A percentile compares a stretch with the other conserved stretches of the same genome.
Evolutionary conservation across 2,329 filamentous ascomycete species (phyloP).

Genomic region (Ceratocystis cacaofunesta): DNA sequence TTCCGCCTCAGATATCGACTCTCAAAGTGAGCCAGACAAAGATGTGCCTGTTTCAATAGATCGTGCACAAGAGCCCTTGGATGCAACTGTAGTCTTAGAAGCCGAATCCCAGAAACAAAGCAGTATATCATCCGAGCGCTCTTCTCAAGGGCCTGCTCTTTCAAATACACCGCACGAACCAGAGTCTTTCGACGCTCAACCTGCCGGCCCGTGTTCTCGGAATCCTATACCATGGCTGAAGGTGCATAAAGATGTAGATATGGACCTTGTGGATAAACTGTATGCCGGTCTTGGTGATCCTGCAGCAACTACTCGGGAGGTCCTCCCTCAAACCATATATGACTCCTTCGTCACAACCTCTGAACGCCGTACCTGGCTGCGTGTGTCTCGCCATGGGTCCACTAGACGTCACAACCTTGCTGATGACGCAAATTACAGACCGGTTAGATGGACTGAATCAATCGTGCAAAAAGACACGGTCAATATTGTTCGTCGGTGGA

Average conservation of each 20-base stretch:
- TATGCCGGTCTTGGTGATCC: conserved; percentile 24
- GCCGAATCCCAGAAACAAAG: background rate
- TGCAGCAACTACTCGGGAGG: conserved; percentile 19
- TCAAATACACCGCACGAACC: background rate
- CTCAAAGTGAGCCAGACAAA: background rate
- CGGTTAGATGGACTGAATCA: conserved; percentile 43
- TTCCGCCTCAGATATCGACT: background rate
- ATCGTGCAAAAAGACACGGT: conserved; percentile 38
- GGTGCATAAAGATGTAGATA: conserved; percentile 13
- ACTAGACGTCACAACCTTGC: conserved; percentile 41
- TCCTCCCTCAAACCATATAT: conserved; percentile 32
- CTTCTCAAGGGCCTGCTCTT: background rate
- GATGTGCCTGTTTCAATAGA: background rate
- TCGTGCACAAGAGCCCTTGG: background rate
- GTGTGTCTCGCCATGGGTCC: conserved; percentile 45
- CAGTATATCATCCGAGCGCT: background rate
- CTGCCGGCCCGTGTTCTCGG: background rate
- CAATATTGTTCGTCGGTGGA: conserved; percentile 48
- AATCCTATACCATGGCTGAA: background rate
- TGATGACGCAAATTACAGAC: conserved; percentile 44
- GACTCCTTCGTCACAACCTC: conserved; percentile 41
- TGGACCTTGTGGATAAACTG: conserved; percentile 11
- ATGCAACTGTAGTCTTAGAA: background rate
- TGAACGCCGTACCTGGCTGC: conserved; percentile 51
- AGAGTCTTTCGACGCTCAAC: background rate